These are phyloP conservation scores for Basidiobolus heterosporus DNA, from an alignment of 371 early-diverging fungal genomes.

Conservation along the genomic window DNA sequence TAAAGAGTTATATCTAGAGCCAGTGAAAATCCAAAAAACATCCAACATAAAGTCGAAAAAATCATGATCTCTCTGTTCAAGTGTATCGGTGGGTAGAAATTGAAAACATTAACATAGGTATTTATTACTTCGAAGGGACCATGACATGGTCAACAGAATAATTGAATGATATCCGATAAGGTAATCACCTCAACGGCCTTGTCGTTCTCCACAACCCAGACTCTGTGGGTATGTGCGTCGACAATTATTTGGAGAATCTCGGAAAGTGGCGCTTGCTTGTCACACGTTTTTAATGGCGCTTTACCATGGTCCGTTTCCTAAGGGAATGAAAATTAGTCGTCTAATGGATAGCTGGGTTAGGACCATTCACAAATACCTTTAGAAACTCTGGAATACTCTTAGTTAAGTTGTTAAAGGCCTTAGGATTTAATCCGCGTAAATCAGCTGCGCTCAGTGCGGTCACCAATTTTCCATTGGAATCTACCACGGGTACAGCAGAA, in stretches of 20 bases:
- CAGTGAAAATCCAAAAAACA: no score
- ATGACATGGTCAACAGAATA: background rate
- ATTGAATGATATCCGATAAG: conserved; percentile 32
- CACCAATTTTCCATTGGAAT: conserved; percentile 15
- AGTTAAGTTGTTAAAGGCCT: conserved; percentile 17
- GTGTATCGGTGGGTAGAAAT: no score
- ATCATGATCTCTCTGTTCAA: no score
- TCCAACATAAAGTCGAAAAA: no score
- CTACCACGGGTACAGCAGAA: no score
- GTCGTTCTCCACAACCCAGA: conserved; percentile 27
- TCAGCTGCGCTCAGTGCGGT: conserved; percentile 28
- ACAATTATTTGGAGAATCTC: conserved; percentile 18
- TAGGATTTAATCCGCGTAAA: conserved; percentile 23
- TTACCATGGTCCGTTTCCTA: no score
- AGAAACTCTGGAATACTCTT: conserved; percentile 26
- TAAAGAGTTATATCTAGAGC: no score
- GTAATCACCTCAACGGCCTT: conserved; percentile 25
- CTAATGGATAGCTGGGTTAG: no score
- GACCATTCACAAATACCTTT: conserved; percentile 11
- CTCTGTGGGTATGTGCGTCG: conserved; percentile 25
- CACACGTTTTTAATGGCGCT: no score
- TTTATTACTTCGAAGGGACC: no score
- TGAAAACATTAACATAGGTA: no score
- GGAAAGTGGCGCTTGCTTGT: conserved; percentile 10
- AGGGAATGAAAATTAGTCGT: no score